These are phyloP conservation scores for Orbilia oligospora DNA, from an alignment of 2,329 filamentous ascomycete genomes.

Conservation along the genomic window DNA sequence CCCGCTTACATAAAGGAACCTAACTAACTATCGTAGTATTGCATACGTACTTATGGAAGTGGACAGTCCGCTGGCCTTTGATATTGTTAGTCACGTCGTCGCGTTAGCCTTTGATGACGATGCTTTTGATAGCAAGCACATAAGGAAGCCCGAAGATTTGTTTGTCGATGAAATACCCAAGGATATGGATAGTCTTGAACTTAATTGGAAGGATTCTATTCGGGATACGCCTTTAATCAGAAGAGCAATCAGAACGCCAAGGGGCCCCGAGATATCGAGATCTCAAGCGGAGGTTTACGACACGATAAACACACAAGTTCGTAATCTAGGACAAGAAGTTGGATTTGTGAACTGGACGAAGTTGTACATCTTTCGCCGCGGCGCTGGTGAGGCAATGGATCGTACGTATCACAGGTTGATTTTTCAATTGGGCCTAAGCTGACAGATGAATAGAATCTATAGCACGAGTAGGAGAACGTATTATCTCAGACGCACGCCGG, in stretches of 20 bases:
- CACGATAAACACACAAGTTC: slow-evolving; percentile 9
- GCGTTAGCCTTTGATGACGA: no score
- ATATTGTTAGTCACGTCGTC: no score
- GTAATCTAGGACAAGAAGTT: slow-evolving; percentile 12
- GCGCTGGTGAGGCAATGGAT: slow-evolving; percentile 24
- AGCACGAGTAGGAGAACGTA: slow-evolving; percentile 1
- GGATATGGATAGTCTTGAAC: background rate
- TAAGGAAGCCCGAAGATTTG: no score
- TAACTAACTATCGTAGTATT: no score
- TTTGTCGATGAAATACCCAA: background rate
- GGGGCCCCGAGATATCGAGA: background rate
- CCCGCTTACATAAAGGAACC: no score
- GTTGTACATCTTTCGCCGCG: slow-evolving; percentile 20
- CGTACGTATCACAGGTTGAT: slow-evolving; percentile 1
- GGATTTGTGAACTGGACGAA: slow-evolving; percentile 16
- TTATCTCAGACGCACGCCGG: slow-evolving; percentile 6
- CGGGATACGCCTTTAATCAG: slow-evolving; percentile 22
- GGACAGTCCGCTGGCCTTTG: background rate
- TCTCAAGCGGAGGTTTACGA: background rate
- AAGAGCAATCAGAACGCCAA: slow-evolving; percentile 1
- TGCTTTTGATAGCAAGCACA: no score
- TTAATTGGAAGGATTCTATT: slow-evolving; percentile 26
- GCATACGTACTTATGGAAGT: background rate
- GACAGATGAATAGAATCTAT: slow-evolving; percentile 14
- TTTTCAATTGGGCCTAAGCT: background rate